These are phyloP conservation scores for Vigna unguiculata DNA, from an alignment of 306 rosid genomes.

Conservation along the genomic window DNA sequence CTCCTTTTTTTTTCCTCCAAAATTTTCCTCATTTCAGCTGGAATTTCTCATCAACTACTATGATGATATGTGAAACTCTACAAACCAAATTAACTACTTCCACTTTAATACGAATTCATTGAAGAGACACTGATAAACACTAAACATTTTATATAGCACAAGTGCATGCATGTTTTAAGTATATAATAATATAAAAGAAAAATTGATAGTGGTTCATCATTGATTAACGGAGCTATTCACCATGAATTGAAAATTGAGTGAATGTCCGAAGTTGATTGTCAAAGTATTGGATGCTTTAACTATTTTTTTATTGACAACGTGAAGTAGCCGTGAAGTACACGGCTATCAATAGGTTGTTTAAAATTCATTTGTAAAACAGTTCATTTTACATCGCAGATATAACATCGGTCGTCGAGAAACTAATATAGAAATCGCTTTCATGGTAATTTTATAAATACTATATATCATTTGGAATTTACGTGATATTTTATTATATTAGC, in stretches of 20 bases:
- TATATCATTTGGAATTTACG: no score
- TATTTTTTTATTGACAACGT: conserved; percentile 35
- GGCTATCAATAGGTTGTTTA: background rate
- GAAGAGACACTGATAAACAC: conserved; percentile 50
- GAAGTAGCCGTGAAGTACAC: conserved; percentile 50
- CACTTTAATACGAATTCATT: conserved; percentile 49
- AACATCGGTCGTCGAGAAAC: no score
- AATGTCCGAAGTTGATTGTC: conserved; percentile 45
- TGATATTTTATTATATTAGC: no score
- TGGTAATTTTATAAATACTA: no score
- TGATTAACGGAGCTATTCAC: conserved; percentile 52
- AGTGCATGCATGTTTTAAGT: background rate
- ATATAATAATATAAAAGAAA: background rate
- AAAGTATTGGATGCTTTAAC: conserved; percentile 37
- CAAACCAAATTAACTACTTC: conserved; percentile 33
- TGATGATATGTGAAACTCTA: conserved; percentile 34
- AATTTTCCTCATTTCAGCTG: conserved; percentile 31
- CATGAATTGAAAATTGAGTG: conserved; percentile 36
- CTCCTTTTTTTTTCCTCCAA: conserved; percentile 10
- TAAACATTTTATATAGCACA: conserved; percentile 43
- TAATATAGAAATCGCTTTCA: no score
- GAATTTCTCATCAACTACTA: conserved; percentile 33
- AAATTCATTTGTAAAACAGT: background rate
- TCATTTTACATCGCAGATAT: no score
- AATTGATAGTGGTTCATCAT: background rate